A percentile compares a stretch with the other conserved stretches of the same genome.
Evolutionary conservation across 2,329 filamentous ascomycete species (phyloP).

Genomic region (Fusarium palustre): DNA sequence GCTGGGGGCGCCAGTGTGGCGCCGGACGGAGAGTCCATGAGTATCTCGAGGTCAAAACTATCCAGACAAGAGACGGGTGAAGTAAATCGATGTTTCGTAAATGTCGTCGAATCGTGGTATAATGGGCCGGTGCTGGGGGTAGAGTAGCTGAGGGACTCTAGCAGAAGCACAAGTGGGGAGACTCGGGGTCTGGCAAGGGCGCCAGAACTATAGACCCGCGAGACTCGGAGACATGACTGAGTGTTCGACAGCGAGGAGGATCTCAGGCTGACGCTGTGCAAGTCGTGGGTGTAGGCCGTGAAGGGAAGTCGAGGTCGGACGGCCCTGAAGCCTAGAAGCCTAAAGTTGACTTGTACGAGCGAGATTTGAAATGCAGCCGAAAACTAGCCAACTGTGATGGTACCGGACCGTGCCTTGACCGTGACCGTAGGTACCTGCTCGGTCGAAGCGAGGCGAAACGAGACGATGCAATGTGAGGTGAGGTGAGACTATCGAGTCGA

Average conservation of each 20-base stretch:
- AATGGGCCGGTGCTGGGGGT: slow-evolving; percentile 30
- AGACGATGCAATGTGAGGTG: slow-evolving; percentile 1
- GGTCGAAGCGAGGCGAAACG: slow-evolving; percentile 7
- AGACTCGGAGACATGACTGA: slow-evolving; percentile 61
- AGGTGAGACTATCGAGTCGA: slow-evolving; percentile 5
- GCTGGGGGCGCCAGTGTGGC: slow-evolving; percentile 63
- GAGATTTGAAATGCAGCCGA: slow-evolving; percentile 27
- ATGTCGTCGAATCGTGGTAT: slow-evolving; percentile 29
- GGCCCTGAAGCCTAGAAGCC: slow-evolving; percentile 24
- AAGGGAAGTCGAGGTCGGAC: slow-evolving; percentile 11
- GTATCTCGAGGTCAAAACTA: slow-evolving; percentile 19
- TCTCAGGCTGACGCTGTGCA: slow-evolving; percentile 45
- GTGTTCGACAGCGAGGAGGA: slow-evolving; percentile 45
- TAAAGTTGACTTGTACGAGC: slow-evolving; percentile 10
- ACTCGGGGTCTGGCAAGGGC: slow-evolving; percentile 57
- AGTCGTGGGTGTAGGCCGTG: slow-evolving; percentile 19
- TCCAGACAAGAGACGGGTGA: slow-evolving; percentile 11
- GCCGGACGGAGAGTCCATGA: slow-evolving; percentile 55
- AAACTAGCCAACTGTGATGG: slow-evolving; percentile 33
- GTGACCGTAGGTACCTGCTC: slow-evolving; percentile 35
- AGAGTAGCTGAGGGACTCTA: slow-evolving; percentile 32
- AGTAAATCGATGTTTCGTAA: slow-evolving; percentile 32
- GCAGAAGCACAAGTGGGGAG: slow-evolving; percentile 44
- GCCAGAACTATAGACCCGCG: slow-evolving; percentile 62
- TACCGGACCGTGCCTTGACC: slow-evolving; percentile 22